Base-by-base conservation (phyloP, 768 basidiomycete species). In the Grammothele lineata region DNA sequence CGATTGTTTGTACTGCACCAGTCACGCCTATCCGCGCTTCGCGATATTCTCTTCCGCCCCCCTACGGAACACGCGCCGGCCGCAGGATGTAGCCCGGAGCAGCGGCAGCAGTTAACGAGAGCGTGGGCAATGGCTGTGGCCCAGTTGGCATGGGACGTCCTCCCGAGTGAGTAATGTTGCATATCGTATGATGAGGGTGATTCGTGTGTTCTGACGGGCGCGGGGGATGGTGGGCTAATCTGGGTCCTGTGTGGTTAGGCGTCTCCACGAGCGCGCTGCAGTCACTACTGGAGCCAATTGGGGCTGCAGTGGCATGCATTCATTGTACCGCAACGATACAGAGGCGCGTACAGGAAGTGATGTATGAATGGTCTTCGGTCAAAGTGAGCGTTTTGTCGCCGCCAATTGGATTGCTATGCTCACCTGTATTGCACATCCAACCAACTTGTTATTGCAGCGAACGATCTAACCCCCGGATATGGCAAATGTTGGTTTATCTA, bases 341-440 rank as follows among this genome's bases (percentile, higher is more conserved):
- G 40, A 78, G 81, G n/a, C 75, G 87, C 18, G 74, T 88, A 30
- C 78, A 78, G 60, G 73, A 73, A 27, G 71, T 88, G 37, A 66
- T 85, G 23, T 62, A 78, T 25, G 83, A 87, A 56, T 89, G 87
- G 87, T 83, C 86, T 6, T 68, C 78, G n/a, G 82, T 89, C 42
- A 88, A 87, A 71, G 86, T 85, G 3, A 26, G 35, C 32, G 24
- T 19, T 36, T n/a, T 14, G 26, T 27, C 36, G n/a, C n/a, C n/a
- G n/a, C n/a, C n/a, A n/a, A n/a, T n/a, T n/a, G n/a, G n/a, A n/a
- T n/a, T n/a, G n/a, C n/a, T n/a, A n/a, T n/a, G n/a, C n/a, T n/a
- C n/a, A n/a, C n/a, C n/a, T n/a, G n/a, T n/a, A n/a, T n/a, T n/a
- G n/a, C n/a, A n/a, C n/a, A n/a, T n/a, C n/a, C n/a, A n/a, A n/a